Conservation (phyloP, 371 early-diverging fungal species). For the Rhizomucor pusillus region DNA sequence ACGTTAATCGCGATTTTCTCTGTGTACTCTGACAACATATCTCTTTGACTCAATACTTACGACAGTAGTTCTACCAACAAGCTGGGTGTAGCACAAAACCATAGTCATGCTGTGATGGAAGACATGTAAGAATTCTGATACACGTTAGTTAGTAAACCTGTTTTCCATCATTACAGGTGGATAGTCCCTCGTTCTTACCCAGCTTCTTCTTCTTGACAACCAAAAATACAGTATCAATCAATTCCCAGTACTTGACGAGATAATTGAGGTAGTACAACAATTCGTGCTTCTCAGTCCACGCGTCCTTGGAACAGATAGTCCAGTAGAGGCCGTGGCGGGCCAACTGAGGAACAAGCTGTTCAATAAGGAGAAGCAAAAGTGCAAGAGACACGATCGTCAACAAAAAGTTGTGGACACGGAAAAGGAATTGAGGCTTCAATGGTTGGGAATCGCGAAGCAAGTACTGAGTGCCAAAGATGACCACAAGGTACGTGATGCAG, state of each 20-base stretch:
- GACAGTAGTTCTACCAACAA: constrained; percentile 75
- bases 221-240: constrained; percentile 39
- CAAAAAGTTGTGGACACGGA: constrained; percentile 74
- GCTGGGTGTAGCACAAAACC: constrained; percentile 52
- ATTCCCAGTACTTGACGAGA: constrained; percentile 82
- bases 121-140: constrained; percentile 75
- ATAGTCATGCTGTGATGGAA: constrained; percentile 88
- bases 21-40: neutral
- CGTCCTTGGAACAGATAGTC: constrained; percentile 61
- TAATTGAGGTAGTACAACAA: constrained; percentile 82
- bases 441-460: constrained; percentile 43
- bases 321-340: constrained; percentile 63
- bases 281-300: constrained; percentile 71
- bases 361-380: constrained; percentile 62
- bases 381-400: constrained; percentile 64
- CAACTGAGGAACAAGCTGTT: constrained; percentile 66
- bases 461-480: constrained; percentile 71
- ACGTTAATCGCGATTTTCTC: neutral
- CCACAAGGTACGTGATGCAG: constrained; percentile 58
- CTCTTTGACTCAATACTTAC: no score
- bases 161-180: neutral
- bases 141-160: neutral
- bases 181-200: constrained; percentile 12
- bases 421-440: constrained; percentile 58
- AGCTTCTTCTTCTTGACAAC: constrained; percentile 33